A percentile compares a stretch with the other conserved stretches of the same genome.
These are phyloP conservation scores for Jamesozyma hellenica DNA, from an alignment of 805 yeast genomes.

Conservation along the genomic window DNA sequence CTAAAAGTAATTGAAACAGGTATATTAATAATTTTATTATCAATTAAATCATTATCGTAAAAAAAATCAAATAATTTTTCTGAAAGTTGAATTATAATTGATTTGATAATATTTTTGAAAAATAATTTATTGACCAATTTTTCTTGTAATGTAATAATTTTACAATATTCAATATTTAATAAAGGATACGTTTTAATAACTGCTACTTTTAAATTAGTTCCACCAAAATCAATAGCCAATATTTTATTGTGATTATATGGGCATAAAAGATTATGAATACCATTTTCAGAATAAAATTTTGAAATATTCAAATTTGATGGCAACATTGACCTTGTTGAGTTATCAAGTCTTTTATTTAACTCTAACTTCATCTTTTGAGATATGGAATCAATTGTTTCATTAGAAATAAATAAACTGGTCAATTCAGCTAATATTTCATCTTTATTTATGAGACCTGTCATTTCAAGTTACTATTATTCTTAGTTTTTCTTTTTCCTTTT, in stretches of 20 bases:
- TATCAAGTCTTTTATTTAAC: slow-evolving; percentile 10
- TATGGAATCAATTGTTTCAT: slow-evolving; percentile 7
- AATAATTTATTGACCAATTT: slow-evolving; percentile 13
- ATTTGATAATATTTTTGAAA: slow-evolving; percentile 12
- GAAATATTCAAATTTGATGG: slow-evolving; percentile 6
- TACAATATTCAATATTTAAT: slow-evolving; percentile 8
- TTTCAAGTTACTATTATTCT: too few species aligned
- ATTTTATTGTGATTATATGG: slow-evolving; percentile 3
- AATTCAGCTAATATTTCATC: slow-evolving; percentile 5
- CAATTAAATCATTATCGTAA: slow-evolving; percentile 4
- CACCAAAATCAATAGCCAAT: slow-evolving; percentile 25
- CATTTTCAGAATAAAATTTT: not conserved
- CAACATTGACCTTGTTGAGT: slow-evolving; percentile 17
- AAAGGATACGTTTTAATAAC: slow-evolving; percentile 8
- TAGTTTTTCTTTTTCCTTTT: too few species aligned
- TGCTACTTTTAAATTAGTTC: slow-evolving; percentile 21
- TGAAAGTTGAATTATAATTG: slow-evolving; percentile 11
- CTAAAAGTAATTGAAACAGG: slow-evolving; percentile 28
- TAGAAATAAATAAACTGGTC: slow-evolving; percentile 7
- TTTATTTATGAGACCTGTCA: not conserved
- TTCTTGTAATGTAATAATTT: slow-evolving; percentile 6
- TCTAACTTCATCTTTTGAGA: slow-evolving; percentile 10
- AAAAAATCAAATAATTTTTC: slow-evolving; percentile 14
- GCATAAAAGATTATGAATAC: not conserved
- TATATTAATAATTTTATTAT: slow-evolving; percentile 3